phyloP scores from a whole-genome alignment of 306 rosid species.

The Mucuna pruriens region DNA sequence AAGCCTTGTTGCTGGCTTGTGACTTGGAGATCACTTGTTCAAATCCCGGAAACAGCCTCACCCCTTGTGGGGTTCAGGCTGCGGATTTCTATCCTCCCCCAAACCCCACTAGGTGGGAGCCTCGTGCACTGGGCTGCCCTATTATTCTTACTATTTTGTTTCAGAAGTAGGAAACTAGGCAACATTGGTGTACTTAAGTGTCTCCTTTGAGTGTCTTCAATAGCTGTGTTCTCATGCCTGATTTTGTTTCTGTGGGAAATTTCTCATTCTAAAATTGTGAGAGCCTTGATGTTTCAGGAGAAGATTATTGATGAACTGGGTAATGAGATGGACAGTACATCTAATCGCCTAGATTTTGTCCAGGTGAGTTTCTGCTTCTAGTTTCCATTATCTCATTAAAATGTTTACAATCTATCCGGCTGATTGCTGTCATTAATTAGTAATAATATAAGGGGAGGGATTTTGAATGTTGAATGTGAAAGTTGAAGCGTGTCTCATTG shows the following conservation, averaged over 20 bases:
- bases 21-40: not conserved
- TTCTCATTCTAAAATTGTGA: slow-evolving; percentile 24
- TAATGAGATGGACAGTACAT: slow-evolving; percentile 89
- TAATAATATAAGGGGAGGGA: not conserved
- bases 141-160: slow-evolving; percentile 19
- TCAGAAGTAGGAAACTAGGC: slow-evolving; percentile 4
- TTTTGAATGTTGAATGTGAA: slow-evolving; percentile 16
- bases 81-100: not conserved
- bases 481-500: slow-evolving; percentile 32
- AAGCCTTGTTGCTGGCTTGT: not conserved
- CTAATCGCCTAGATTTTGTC: slow-evolving; percentile 94
- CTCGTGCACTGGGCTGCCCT: not conserved
- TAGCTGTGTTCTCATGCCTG: not conserved
- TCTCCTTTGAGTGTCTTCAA: slow-evolving; percentile 14
- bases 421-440: not conserved
- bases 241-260: not conserved
- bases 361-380: slow-evolving; percentile 70
- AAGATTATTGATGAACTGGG: slow-evolving; percentile 88
- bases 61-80: not conserved
- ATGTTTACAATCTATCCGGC: slow-evolving; percentile 24
- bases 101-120: not conserved
- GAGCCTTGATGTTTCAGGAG: slow-evolving; percentile 65
- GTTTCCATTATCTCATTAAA: slow-evolving; percentile 21
- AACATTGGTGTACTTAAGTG: slow-evolving; percentile 6
- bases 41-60: not conserved